Evolutionary conservation across 176 grass and related monocot genomes (phyloP).

Genomic region (Areca catechu): DNA sequence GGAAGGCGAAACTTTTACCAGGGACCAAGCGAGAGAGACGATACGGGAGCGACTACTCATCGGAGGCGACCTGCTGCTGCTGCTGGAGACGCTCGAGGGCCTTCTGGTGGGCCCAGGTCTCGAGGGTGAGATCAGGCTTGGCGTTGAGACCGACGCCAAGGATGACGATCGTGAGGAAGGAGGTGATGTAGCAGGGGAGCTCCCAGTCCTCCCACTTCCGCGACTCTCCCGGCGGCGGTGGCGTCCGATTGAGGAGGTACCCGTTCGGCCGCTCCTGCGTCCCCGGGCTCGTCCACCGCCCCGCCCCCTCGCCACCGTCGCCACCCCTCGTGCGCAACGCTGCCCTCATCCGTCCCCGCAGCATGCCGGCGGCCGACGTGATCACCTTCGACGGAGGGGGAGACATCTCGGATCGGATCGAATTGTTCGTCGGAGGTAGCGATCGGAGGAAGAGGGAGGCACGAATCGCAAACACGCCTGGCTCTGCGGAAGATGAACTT

Average conservation of each 20-base stretch:
- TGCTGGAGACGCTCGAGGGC: slow-evolving; percentile 2
- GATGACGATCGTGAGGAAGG: neutral
- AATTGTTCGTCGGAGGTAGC: no score
- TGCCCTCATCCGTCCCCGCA: neutral
- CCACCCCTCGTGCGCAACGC: neutral
- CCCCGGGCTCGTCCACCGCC: slow-evolving; percentile 1
- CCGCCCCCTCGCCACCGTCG: neutral
- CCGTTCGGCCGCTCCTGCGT: neutral
- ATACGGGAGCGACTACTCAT: slow-evolving; percentile 29
- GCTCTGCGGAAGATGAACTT: no score
- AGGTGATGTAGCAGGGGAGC: slow-evolving; percentile 1
- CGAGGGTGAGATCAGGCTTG: neutral
- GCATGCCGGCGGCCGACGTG: neutral
- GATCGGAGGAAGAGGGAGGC: no score
- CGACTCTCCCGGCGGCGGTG: neutral
- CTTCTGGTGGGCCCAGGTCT: slow-evolving; percentile 1
- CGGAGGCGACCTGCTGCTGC: slow-evolving; percentile 13
- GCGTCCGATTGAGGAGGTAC: neutral
- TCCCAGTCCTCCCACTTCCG: slow-evolving; percentile 3
- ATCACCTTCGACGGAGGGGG: neutral
- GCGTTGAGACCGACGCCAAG: slow-evolving; percentile 1
- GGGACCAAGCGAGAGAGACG: neutral
- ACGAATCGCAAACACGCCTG: no score
- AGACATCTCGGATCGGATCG: no score
- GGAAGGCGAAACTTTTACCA: neutral